Base-by-base conservation (phyloP, 2,329 filamentous ascomycete genomes). In the Lasiodiplodia gonubiensis region DNA sequence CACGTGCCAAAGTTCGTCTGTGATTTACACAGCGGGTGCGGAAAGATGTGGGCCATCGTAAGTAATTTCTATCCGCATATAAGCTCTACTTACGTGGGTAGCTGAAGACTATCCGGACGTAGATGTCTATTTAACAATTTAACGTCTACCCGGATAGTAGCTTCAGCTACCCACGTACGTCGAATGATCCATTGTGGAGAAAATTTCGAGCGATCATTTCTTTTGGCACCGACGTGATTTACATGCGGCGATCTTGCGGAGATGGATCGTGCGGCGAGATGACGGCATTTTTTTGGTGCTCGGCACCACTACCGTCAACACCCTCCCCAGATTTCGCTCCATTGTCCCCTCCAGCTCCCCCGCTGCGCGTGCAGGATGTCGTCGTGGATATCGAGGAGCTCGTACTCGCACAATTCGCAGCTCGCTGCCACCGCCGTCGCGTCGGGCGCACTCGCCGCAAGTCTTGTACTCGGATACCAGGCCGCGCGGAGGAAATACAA, bases 391-490 rank as follows among this genome's bases (percentile, higher is more conserved):
- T 76, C 80, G 68, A 76, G 80, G 59, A 75, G 79, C 37, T 79
- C 79, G 4, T 76, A 78, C 48, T 83, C 81, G 49, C 83, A 84
- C 74, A 78, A 80, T 72, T 78, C 82, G 51, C 92, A 93, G 76
- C 82, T 95, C 42, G 86, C 88, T 21, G 86, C 89, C 3, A 93
- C 92, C 0, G 92, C 92, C 2, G 82, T 92, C 25, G 77, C 84
- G 11, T 84, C 84, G 4, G 81, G 81, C 12, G 79, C 80, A 8
- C 73, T 85, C 6, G 82, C 84, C 30, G 82, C 80, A 4, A 81
- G 82, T 70, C 82, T 85, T 1, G 86, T 89, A 55, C 78, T 89
- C 55, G 85, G 86, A 3, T 82, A 86, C 64, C 87, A 89, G 73
- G 82, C 85, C 65, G 81, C 85, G 42, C 82, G 81, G 70, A 81